phyloP scores from a whole-genome alignment of 257 asterid genomes.

The Paulownia fortunei region DNA sequence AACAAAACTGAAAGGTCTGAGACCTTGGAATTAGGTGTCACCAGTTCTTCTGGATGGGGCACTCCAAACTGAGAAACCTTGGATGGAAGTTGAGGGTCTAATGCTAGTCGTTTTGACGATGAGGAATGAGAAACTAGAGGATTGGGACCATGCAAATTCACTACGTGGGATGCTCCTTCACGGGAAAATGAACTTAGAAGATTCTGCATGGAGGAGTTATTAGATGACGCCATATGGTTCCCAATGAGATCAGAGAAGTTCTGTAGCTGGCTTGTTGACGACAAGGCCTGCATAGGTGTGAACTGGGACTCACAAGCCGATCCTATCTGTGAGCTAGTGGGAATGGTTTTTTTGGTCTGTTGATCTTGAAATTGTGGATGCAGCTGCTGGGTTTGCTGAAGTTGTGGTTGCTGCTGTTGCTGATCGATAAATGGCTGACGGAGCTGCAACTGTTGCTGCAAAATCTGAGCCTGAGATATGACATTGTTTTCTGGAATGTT shows the following conservation, averaged over 20 bases:
- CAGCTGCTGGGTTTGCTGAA: conserved; percentile 48
- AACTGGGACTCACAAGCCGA: conserved; percentile 56
- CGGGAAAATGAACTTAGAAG: conserved; percentile 71
- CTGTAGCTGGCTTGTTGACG: conserved; percentile 65
- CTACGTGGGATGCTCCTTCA: conserved; percentile 55
- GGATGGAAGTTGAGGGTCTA: conserved; percentile 71
- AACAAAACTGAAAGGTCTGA: conserved; percentile 67
- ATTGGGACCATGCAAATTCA: conserved; percentile 55
- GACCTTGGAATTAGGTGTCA: conserved; percentile 58
- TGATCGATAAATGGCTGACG: conserved; percentile 55
- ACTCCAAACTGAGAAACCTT: conserved; percentile 59
- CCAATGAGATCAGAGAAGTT: conserved; percentile 63
- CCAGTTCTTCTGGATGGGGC: conserved; percentile 64
- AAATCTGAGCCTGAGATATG: conserved; percentile 75
- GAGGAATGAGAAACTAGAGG: conserved; percentile 60
- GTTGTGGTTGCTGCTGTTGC: conserved; percentile 52
- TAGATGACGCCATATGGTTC: conserved; percentile 57
- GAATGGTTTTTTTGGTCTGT: conserved; percentile 45
- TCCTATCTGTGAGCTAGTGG: conserved; percentile 53
- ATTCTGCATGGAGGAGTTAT: conserved; percentile 61
- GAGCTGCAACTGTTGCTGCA: conserved; percentile 72
- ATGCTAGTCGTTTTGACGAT: conserved; percentile 73
- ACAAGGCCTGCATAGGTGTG: conserved; percentile 52
- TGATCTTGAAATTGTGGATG: conserved; percentile 61
- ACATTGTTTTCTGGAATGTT: conserved; percentile 61